phyloP scores from a whole-genome alignment of 345 rosid genomes.

The Draba incana region DNA sequence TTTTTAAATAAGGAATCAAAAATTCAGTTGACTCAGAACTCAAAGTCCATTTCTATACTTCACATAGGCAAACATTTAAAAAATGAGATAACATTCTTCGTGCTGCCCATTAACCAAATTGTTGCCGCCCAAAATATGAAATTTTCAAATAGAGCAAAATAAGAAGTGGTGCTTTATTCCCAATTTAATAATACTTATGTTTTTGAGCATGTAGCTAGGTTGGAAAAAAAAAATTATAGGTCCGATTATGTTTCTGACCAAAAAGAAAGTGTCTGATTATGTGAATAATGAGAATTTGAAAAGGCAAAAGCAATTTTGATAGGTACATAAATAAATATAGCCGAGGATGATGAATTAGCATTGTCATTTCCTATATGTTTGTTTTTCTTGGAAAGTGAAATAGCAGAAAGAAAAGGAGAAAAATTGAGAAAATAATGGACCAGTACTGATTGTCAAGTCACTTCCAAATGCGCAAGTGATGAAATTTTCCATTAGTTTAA shows the following conservation, averaged over 20 bases:
- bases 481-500: neutral
- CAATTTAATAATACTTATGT: neutral
- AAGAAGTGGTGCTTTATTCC: neutral
- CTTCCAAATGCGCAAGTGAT: constrained; percentile 37
- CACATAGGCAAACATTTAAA: constrained; percentile 2
- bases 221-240: neutral
- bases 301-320: neutral
- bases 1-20: neutral
- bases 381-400: constrained; percentile 41
- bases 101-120: constrained; percentile 18
- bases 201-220: neutral
- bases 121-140: constrained; percentile 30
- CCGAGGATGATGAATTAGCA: constrained; percentile 25
- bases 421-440: constrained; percentile 16
- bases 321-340: neutral
- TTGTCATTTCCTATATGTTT: constrained; percentile 28
- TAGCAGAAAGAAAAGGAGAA: constrained; percentile 34
- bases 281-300: constrained; percentile 5
- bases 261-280: neutral
- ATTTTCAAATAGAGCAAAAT: constrained; percentile 12
- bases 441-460: constrained; percentile 41
- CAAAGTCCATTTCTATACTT: constrained; percentile 4
- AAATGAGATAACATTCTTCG: constrained; percentile 15
- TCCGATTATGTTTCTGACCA: neutral
- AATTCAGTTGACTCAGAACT: constrained; percentile 24